Evolutionary conservation across 129 eudicot genomes (phyloP), one percentile per base, ranked within the genome.

Genomic region (Flaveria sonorensis): DNA sequence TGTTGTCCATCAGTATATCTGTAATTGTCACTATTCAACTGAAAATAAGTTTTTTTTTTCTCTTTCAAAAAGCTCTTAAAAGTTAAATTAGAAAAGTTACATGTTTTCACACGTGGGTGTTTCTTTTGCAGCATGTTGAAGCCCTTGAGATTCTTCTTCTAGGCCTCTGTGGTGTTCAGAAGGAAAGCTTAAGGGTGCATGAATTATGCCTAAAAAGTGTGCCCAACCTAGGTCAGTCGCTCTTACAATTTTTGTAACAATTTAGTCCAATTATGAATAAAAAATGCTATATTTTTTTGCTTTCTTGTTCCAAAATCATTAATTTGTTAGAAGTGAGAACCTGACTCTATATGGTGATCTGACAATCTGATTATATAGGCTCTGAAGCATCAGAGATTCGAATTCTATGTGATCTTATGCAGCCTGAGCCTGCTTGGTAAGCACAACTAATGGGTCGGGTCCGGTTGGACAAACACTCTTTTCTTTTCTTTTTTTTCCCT

Each of bases 81-180:
- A 65, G 51, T 30, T 19, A 28, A n/a, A 20, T 56, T 51, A 62
- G 45, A 57, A 74, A 32, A 40, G 13, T 16, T 23, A 50, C 16
- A 0, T 32, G 47, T 61, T 46, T 64, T 55, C 39, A 16, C 51
- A 3, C 55, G 20, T 68, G 50, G 56, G 48, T 24, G 57, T 64
- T 82, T 7, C 72, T 46, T 46, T 40, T 81, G 83, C 85, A 93
- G 98, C 97, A 93, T 77, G 98, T 93, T 80, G 98, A 93, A 83
- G 98, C 98, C 43, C 91, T 93, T 67, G 97, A 87, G 88, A 93
- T 93, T 81, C 98, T 93, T 79, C 97, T 93, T 79, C 97, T 86
- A 83, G 98, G 98, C 61, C 97, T 93, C 47, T 90, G 96, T 80
- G 98, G 93, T 63, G 96, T 87, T 78, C 86, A 62, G 10, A 88